Evolutionary conservation across 129 eudicot species (phyloP), one percentile per base, ranked within the genome.

Genomic region (Helichrysum umbraculigerum): DNA sequence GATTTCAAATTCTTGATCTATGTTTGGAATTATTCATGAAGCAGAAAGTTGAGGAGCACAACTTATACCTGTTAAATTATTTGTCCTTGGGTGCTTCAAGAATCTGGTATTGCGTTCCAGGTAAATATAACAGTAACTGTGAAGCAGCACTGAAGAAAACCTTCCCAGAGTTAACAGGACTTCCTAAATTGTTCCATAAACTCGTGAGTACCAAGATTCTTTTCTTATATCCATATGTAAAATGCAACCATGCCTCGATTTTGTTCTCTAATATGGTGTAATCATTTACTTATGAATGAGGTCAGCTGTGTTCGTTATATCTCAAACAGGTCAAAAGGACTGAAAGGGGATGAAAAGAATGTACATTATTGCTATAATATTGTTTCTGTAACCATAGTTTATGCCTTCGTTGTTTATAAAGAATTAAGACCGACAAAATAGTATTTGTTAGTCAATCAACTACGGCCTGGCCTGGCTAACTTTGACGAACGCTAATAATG

Each of bases 41-140:
- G 6, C 85, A 91, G 97, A 83, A 84, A 79, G 87, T 80, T 61
- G 91, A 94, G 81, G 96, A 86, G 77, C 98, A 94, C 80, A 86
- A 82, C 44, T 70, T 91, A 68, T 89, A 89, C 71, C 74, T 82
- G 25, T 76, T 94, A 14, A 52, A 42, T 60, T 94, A 94, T 80
- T 25, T 87, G 84, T 97, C 89, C 75, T 33, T 75, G 32, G 97
- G 98, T 47, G 86, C 84, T 57, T 86, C 96, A 8, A 94, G 81
- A 86, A 76, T 87, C 59, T 89, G 91, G 90, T 91, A 91, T 68
- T 87, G 96, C 39, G 76, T 89, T 70, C 96, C 98, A 19, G 78
- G 82, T 54, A 81, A 57, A 78, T 86, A 84, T 57, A 51, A 64
- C 64, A 79, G 47, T 70, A 79, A 85, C 76, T 91, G 85, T 79